Conservation (phyloP, 495 filamentous ascomycete genomes). For the Aspergillus bridgeri region DNA sequence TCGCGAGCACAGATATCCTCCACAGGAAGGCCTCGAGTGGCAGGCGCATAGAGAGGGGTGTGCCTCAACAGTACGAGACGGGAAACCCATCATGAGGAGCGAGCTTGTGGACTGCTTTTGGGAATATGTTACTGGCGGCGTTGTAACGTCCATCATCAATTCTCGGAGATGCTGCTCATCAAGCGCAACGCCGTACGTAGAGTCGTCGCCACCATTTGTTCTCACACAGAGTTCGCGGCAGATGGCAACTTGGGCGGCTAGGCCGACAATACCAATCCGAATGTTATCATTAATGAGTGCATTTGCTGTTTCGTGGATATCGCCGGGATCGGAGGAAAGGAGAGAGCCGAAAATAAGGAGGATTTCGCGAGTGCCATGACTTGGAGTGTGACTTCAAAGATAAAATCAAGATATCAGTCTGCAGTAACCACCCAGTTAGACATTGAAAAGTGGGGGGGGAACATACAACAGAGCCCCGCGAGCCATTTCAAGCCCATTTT, state of each 20-base stretch:
- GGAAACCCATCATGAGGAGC: conserved; percentile 97
- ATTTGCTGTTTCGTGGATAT: conserved; percentile 87
- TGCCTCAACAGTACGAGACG: conserved; percentile 78
- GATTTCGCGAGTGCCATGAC: conserved; percentile 88
- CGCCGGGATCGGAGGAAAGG: conserved; percentile 84
- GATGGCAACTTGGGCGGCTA: conserved; percentile 88
- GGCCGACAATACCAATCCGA: conserved; percentile 79
- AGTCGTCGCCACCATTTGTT: conserved; percentile 78
- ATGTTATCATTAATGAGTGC: conserved; percentile 75
- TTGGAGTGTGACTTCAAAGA: conserved; percentile 73
- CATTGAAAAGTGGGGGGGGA: not conserved
- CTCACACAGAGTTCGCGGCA: conserved; percentile 82
- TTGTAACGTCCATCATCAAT: conserved; percentile 82
- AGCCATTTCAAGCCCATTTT: conserved; percentile 95
- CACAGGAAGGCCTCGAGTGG: conserved; percentile 75
- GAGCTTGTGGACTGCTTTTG: conserved; percentile 66
- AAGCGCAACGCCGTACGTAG: conserved; percentile 75
- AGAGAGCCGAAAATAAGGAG: conserved; percentile 90
- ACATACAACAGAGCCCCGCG: conserved; percentile 77
- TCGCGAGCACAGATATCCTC: conserved; percentile 89
- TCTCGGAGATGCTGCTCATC: conserved; percentile 88
- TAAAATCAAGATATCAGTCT: too few species aligned
- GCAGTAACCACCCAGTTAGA: not conserved
- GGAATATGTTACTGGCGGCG: conserved; percentile 75
- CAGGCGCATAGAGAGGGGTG: conserved; percentile 82